These are phyloP conservation scores for Drechslerella stenobrocha DNA, from an alignment of 2,329 filamentous ascomycete genomes.

Conservation along the genomic window DNA sequence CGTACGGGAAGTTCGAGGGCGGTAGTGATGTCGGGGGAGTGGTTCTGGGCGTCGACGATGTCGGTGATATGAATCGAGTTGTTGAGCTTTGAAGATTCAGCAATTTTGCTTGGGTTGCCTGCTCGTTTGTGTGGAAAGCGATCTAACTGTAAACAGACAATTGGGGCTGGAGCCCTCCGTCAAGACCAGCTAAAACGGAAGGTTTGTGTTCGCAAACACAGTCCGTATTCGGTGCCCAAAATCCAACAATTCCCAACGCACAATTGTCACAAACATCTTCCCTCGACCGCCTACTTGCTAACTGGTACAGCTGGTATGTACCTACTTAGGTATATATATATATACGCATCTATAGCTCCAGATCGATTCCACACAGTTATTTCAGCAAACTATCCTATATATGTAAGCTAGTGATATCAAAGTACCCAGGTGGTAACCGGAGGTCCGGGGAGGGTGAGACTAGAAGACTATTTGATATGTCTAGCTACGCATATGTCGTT, in stretches of 20 bases:
- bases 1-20: slow-evolving; percentile 41
- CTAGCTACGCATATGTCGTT: too few relatives aligned
- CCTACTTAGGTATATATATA: too few relatives aligned
- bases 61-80: slow-evolving; percentile 35
- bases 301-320: too few relatives aligned
- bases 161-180: slow-evolving; percentile 44
- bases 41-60: slow-evolving; percentile 40
- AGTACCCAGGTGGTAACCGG: too few relatives aligned
- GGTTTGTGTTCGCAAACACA: slow-evolving; percentile 24
- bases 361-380: background rate
- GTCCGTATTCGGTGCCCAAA: too few relatives aligned
- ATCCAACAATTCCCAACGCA: slow-evolving; percentile 32
- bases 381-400: background rate
- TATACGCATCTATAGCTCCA: background rate
- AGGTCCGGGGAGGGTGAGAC: too few relatives aligned
- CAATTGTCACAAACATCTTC: background rate
- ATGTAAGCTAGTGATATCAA: too few relatives aligned
- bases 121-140: slow-evolving; percentile 36
- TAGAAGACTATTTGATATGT: too few relatives aligned
- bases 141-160: slow-evolving; percentile 28
- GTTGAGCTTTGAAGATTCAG: slow-evolving; percentile 33
- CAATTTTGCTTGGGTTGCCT: slow-evolving; percentile 48
- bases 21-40: slow-evolving; percentile 25
- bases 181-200: background rate
- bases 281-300: too few relatives aligned